A percentile compares a stretch with the other conserved stretches of the same genome.
Conservation (phyloP, 2,329 filamentous ascomycete species). For the Calcarisporium arbuscula region DNA sequence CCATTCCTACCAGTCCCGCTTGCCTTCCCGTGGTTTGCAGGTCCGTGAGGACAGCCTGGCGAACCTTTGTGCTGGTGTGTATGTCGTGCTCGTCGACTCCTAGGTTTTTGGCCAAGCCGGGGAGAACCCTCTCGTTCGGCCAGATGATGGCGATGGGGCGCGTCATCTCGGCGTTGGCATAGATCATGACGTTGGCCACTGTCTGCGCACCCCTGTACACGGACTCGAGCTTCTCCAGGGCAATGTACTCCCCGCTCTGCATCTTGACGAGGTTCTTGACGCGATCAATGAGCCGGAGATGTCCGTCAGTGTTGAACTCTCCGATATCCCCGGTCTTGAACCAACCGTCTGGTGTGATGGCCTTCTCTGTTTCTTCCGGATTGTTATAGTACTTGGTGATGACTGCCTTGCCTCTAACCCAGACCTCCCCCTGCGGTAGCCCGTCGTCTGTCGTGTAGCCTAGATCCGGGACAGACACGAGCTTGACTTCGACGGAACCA, state of each 20-base stretch:
- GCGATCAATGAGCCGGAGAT: constrained; percentile 83
- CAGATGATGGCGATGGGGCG: constrained; percentile 79
- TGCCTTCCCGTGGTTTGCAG: constrained; percentile 58
- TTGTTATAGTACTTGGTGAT: constrained; percentile 77
- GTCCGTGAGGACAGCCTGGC: constrained; percentile 57
- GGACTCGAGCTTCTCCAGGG: constrained; percentile 90
- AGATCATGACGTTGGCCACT: constrained; percentile 81
- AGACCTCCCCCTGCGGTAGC: constrained; percentile 87
- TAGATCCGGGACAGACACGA: constrained; percentile 85
- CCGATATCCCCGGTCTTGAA: constrained; percentile 97
- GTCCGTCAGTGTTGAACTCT: constrained; percentile 74
- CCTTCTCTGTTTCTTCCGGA: constrained; percentile 73
- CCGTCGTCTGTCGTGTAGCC: constrained; percentile 70
- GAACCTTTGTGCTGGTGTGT: constrained; percentile 60
- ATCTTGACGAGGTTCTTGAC: constrained; percentile 99
- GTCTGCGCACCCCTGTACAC: constrained; percentile 76
- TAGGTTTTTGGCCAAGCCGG: constrained; percentile 50
- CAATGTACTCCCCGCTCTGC: constrained; percentile 91
- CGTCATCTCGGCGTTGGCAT: constrained; percentile 67
- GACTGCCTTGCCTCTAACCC: constrained; percentile 73
- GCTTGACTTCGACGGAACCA: constrained; percentile 76
- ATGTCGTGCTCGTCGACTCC: constrained; percentile 64
- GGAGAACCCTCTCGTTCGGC: constrained; percentile 57
- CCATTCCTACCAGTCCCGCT: constrained; percentile 62
- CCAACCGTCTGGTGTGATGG: constrained; percentile 81